A percentile compares a stretch with the other conserved stretches of the same genome.
phyloP scores from a whole-genome alignment of 495 filamentous ascomycete genomes.

The Penicillium robsamsonii region DNA sequence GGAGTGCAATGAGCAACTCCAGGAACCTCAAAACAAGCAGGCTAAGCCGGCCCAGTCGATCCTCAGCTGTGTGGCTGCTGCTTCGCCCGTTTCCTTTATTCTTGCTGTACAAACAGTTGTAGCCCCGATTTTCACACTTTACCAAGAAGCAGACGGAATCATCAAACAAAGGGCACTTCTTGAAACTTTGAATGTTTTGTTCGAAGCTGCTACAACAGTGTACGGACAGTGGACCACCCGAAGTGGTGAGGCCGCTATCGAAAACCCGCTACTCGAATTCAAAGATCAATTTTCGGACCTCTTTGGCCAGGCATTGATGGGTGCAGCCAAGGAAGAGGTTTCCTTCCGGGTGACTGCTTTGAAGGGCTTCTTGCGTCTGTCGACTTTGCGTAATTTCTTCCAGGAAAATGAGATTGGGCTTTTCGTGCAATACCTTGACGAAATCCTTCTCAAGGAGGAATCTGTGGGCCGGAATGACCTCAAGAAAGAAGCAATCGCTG shows the following conservation, averaged over 20 bases:
- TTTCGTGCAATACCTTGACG: constrained; percentile 63
- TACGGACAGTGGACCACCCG: constrained; percentile 57
- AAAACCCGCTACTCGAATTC: constrained; percentile 57
- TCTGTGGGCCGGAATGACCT: constrained; percentile 56
- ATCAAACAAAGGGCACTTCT: constrained; percentile 67
- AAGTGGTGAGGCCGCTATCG: constrained; percentile 30
- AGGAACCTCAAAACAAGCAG: constrained; percentile 75
- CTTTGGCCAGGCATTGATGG: constrained; percentile 59
- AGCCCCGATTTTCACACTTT: constrained; percentile 60
- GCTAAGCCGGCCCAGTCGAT: constrained; percentile 68
- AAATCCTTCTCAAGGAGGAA: constrained; percentile 61
- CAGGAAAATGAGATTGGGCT: constrained; percentile 61
- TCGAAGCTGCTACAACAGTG: constrained; percentile 55
- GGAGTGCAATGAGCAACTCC: constrained; percentile 69
- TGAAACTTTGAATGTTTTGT: constrained; percentile 59
- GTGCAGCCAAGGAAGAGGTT: constrained; percentile 60
- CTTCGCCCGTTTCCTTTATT: constrained; percentile 54
- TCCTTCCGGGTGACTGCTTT: constrained; percentile 63
- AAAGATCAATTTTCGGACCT: constrained; percentile 61
- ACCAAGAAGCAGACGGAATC: constrained; percentile 61
- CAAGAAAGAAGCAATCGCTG: constrained; percentile 61
- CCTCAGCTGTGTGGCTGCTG: constrained; percentile 52
- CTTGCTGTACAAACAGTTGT: constrained; percentile 56
- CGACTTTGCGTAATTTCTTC: constrained; percentile 55
- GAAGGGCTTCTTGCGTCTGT: constrained; percentile 57